Evolutionary conservation across 2,329 filamentous ascomycete species (phyloP).

Genomic region (Aspergillus novofumigatus): DNA sequence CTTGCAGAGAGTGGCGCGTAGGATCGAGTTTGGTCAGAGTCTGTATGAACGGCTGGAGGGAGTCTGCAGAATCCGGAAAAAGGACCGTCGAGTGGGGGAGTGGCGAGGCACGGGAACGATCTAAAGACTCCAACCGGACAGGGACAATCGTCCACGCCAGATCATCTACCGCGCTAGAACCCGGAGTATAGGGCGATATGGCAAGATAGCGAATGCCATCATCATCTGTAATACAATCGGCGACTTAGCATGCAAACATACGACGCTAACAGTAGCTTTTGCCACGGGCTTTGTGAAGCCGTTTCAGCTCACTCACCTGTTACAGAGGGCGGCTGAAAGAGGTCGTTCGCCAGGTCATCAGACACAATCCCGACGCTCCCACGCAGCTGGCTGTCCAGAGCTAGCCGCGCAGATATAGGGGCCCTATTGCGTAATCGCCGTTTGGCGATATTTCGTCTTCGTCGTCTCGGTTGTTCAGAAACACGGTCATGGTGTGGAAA

Average conservation of each 20-base stretch:
- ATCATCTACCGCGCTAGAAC: conserved; percentile 48
- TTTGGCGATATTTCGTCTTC: conserved; percentile 44
- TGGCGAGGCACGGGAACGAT: conserved; percentile 51
- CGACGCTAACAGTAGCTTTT: not conserved
- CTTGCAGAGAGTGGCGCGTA: conserved; percentile 67
- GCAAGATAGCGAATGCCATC: conserved; percentile 42
- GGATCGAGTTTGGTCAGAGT: conserved; percentile 69
- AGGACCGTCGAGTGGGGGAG: conserved; percentile 74
- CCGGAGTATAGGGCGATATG: conserved; percentile 44
- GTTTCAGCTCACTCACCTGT: conserved; percentile 43
- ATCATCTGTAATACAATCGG: conserved; percentile 19
- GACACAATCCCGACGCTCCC: conserved; percentile 83
- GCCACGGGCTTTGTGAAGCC: conserved; percentile 3
- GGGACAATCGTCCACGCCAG: conserved; percentile 83
- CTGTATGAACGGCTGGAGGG: conserved; percentile 75
- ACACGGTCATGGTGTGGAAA: conserved; percentile 36
- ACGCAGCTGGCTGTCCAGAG: conserved; percentile 80
- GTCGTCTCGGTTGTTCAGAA: conserved; percentile 48
- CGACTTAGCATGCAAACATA: not conserved
- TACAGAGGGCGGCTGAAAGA: conserved; percentile 60
- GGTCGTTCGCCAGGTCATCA: conserved; percentile 75
- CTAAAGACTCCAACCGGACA: conserved; percentile 51
- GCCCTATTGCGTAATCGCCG: conserved; percentile 58
- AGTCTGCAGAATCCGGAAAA: conserved; percentile 66
- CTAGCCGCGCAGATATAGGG: conserved; percentile 71